These are phyloP conservation scores for Botrytis squamosa DNA, from an alignment of 2,329 filamentous ascomycete species.

Conservation along the genomic window DNA sequence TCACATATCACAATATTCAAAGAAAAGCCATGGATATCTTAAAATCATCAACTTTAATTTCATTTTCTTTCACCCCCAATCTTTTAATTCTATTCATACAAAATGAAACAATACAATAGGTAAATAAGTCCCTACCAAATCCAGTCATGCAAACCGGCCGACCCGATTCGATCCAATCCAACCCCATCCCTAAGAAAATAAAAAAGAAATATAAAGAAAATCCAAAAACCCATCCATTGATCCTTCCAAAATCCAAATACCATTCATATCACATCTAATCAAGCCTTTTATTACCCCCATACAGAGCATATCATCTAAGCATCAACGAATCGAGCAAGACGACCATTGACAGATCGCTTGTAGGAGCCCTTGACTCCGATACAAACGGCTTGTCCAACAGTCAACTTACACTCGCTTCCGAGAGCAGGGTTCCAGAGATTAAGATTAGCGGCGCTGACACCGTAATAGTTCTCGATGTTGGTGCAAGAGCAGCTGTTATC, in stretches of 20 bases:
- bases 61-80: background rate
- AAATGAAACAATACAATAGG: background rate
- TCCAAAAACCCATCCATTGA: background rate
- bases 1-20: too few species aligned
- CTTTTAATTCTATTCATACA: slow-evolving; percentile 5
- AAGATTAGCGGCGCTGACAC: slow-evolving; percentile 32
- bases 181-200: background rate
- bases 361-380: slow-evolving; percentile 23
- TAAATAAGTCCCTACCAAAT: background rate
- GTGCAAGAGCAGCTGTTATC: slow-evolving; percentile 8
- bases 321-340: slow-evolving; percentile 14
- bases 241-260: background rate
- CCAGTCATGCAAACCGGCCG: background rate
- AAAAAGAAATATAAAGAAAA: background rate
- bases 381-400: slow-evolving; percentile 33
- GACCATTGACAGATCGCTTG: slow-evolving; percentile 8
- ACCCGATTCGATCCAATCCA: background rate
- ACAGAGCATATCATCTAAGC: background rate
- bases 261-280: slow-evolving; percentile 1
- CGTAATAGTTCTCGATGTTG: slow-evolving; percentile 26
- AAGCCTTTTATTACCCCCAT: too few species aligned
- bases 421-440: slow-evolving; percentile 40
- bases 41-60: background rate
- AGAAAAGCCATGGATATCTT: too few species aligned
- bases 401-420: slow-evolving; percentile 35